Evolutionary conservation across 306 rosid species (phyloP), one percentile per base, ranked within the genome.

Genomic region (Clitoria ternatea): DNA sequence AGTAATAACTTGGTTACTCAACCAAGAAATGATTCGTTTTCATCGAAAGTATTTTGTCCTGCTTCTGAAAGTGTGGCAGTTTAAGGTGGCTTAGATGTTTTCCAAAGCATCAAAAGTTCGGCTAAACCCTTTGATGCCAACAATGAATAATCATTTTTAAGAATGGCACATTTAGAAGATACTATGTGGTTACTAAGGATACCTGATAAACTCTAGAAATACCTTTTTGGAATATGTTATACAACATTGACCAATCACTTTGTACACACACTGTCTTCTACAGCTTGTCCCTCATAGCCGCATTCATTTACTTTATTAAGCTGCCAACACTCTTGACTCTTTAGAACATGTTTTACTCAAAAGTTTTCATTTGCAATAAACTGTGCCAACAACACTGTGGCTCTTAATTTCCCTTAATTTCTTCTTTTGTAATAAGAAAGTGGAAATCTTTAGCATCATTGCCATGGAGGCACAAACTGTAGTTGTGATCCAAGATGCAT

Each of bases 401-500:
- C n/a, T n/a, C n/a, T n/a, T n/a, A n/a, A 42, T 4, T 39, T 56
- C 29, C 74, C 48, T 53, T 67, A 66, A 20, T 52, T 27, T 15
- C 26, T 64, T 19, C 29, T 40, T 36, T 2, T 29, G 65, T 56
- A 44, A 24, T 44, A 52, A 19, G 36, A 66, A 66, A 33, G 18
- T 53, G 37, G 13, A 19, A 32, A n/a, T 61, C 24, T 20, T 35
- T 4, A 9, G 14, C 42, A 40, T 3, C 40, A 57, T 60, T 37
- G 45, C 15, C 6, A 80, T 84, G 77, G 90, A 26, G 40, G 63
- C 19, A 0, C 80, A 87, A 69, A 86, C 76, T 42, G 89, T 89
- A 42, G 84, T 88, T 68, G 88, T 88, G 82, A 85, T 92, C 67
- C 82, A 84, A 43, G 98, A 90, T 70, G 87, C 87, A 45, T 71